A percentile compares a stretch with the other conserved stretches of the same genome.
These are phyloP conservation scores for Solanum ossicruentum DNA, from an alignment of 257 asterid genomes.

Conservation along the genomic window DNA sequence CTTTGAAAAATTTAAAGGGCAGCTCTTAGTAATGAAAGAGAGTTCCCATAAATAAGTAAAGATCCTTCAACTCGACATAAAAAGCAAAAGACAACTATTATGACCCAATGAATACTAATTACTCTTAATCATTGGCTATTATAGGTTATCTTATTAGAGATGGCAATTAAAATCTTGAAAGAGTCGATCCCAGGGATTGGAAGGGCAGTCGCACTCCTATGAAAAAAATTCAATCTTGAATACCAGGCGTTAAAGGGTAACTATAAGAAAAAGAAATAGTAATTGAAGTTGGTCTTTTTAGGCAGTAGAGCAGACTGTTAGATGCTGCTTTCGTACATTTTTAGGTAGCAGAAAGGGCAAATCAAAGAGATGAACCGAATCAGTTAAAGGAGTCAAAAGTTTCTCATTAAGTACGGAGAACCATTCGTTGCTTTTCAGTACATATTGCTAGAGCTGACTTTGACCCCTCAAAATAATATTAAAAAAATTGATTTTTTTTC, in stretches of 20 bases:
- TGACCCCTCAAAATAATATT: neutral
- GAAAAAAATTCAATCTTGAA: neutral
- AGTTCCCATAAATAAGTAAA: neutral
- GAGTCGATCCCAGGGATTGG: neutral
- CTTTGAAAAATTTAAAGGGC: neutral
- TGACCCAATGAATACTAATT: neutral
- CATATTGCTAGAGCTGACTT: neutral
- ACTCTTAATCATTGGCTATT: neutral
- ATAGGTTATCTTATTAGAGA: neutral
- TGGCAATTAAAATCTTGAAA: neutral
- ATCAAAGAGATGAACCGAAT: neutral
- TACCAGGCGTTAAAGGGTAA: neutral
- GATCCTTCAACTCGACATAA: neutral
- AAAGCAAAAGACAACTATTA: neutral
- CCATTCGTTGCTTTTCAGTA: neutral
- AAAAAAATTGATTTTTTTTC: neutral
- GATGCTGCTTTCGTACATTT: neutral
- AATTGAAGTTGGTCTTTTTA: neutral
- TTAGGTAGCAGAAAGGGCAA: neutral
- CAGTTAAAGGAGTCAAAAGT: neutral
- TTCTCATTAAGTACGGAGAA: neutral
- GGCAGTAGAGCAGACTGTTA: neutral
- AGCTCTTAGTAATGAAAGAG: neutral
- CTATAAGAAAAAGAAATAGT: no score
- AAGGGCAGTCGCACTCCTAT: neutral